These are phyloP conservation scores for Globisporangium cederbergense DNA, from an alignment of 352 stramenopile species.

Conservation along the genomic window DNA sequence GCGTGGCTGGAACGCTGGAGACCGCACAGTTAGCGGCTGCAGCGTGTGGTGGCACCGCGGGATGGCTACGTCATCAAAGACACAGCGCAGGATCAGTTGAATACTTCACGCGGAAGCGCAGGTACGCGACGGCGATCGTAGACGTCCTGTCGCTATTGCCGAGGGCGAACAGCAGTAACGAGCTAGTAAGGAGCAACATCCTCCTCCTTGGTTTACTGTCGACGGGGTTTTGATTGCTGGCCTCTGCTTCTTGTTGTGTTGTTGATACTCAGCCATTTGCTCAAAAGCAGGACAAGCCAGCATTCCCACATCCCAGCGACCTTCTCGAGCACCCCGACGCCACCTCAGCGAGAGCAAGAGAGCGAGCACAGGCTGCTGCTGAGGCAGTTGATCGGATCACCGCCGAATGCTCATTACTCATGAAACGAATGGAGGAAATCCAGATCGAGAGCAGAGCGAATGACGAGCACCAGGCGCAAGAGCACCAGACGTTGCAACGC, in stretches of 20 bases:
- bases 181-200: background rate
- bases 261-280: background rate
- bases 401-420: background rate
- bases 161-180: background rate
- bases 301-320: background rate
- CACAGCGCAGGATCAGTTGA: background rate
- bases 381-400: background rate
- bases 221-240: background rate
- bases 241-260: background rate
- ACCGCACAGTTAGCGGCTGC: background rate
- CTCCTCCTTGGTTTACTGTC: background rate
- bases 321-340: background rate
- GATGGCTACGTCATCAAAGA: background rate
- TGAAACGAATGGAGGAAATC: background rate
- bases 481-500: background rate
- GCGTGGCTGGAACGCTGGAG: background rate
- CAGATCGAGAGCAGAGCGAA: background rate
- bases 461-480: background rate
- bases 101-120: background rate
- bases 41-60: background rate
- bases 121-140: background rate
- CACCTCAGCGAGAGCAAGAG: background rate
- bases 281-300: too few relatives aligned
- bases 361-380: background rate
- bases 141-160: background rate